phyloP scores from a whole-genome alignment of 1,139 yeast genomes.

The Kodamaea fungicola region DNA sequence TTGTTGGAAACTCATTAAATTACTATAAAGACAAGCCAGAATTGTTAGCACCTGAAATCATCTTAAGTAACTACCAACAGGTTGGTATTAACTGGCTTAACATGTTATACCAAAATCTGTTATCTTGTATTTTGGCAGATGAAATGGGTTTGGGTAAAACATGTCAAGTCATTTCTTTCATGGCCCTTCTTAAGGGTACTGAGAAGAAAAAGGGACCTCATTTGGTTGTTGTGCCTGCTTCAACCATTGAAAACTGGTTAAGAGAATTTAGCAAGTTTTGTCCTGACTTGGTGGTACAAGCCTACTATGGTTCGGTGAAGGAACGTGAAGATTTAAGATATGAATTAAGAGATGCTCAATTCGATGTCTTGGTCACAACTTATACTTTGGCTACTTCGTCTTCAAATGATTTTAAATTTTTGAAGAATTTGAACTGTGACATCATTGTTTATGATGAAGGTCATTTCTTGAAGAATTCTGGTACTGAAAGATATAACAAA shows the following conservation, averaged over 20 bases:
- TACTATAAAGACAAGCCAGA: slow-evolving; percentile 74
- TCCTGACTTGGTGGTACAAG: slow-evolving; percentile 77
- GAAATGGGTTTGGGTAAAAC: slow-evolving; percentile 99
- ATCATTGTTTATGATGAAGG: slow-evolving; percentile 96
- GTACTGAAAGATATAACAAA: slow-evolving; percentile 80
- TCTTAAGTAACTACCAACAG: slow-evolving; percentile 84
- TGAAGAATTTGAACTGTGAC: slow-evolving; percentile 72
- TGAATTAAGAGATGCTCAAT: slow-evolving; percentile 58
- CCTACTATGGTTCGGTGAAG: slow-evolving; percentile 83
- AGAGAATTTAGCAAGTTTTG: slow-evolving; percentile 90
- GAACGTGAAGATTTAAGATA: slow-evolving; percentile 86
- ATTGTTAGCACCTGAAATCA: slow-evolving; percentile 58
- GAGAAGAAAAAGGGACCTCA: slow-evolving; percentile 63
- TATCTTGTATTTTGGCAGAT: slow-evolving; percentile 94
- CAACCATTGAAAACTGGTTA: slow-evolving; percentile 95
- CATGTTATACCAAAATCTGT: slow-evolving; percentile 66
- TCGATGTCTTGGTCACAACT: slow-evolving; percentile 91
- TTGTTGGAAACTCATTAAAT: slow-evolving; percentile 6
- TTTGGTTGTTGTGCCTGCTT: slow-evolving; percentile 88
- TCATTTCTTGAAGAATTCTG: slow-evolving; percentile 88
- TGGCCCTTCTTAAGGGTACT: slow-evolving; percentile 74
- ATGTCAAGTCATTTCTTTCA: slow-evolving; percentile 90
- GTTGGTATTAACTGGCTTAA: slow-evolving; percentile 95
- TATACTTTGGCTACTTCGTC: slow-evolving; percentile 89
- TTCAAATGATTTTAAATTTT: slow-evolving; percentile 74